These are phyloP conservation scores for Ophiostoma sp. DNA, from an alignment of 2,329 filamentous ascomycete species.

Conservation along the genomic window DNA sequence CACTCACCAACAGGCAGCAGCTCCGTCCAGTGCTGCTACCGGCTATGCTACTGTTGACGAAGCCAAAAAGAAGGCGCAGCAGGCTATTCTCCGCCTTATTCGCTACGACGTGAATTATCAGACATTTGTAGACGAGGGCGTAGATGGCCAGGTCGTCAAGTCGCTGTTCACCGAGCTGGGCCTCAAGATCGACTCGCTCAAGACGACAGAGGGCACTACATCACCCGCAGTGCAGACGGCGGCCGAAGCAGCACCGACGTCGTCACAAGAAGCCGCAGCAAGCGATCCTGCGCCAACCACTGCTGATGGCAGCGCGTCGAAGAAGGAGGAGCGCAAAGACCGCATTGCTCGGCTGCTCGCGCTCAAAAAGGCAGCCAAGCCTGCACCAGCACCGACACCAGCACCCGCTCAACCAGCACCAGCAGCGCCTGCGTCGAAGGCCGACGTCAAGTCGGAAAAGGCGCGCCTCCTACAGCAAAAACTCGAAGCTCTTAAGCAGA, in stretches of 20 bases:
- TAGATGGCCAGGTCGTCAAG: slow-evolving; percentile 58
- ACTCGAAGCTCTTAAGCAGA: slow-evolving; percentile 66
- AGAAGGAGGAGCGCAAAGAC: slow-evolving; percentile 62
- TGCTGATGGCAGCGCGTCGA: neutral
- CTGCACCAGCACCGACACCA: neutral
- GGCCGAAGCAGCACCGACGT: neutral
- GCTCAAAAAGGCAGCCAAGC: slow-evolving; percentile 56
- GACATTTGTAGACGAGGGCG: slow-evolving; percentile 66
- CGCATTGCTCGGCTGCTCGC: slow-evolving; percentile 71
- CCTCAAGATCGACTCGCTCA: slow-evolving; percentile 34
- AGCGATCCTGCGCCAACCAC: neutral
- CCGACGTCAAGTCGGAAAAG: slow-evolving; percentile 60
- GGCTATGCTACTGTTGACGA: slow-evolving; percentile 36
- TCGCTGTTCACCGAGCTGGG: slow-evolving; percentile 64
- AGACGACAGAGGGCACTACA: neutral
- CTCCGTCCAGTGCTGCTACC: slow-evolving; percentile 6
- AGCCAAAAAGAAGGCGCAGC: slow-evolving; percentile 56
- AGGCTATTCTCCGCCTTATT: slow-evolving; percentile 61
- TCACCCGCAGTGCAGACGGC: slow-evolving; percentile 16
- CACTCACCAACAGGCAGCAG: neutral
- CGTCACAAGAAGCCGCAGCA: neutral
- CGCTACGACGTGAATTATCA: slow-evolving; percentile 66
- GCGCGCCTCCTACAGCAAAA: slow-evolving; percentile 69
- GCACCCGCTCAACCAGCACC: neutral
- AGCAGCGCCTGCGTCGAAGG: slow-evolving; percentile 35